phyloP scores from a whole-genome alignment of 805 yeast species.

The Myxozyma sirexii region DNA sequence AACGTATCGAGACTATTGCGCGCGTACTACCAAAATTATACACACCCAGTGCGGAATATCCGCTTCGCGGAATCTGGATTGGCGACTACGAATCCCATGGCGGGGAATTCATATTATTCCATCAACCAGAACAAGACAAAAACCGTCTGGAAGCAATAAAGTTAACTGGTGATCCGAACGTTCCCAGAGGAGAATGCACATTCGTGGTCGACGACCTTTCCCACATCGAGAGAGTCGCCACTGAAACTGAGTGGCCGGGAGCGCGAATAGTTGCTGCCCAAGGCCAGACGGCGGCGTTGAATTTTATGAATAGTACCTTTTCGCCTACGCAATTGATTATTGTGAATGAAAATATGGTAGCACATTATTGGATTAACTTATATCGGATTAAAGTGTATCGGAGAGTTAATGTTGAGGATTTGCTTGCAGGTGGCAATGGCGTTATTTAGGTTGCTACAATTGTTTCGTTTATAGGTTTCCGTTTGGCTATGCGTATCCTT shows the following conservation, averaged over 20 bases:
- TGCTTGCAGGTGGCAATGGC: constrained; percentile 23
- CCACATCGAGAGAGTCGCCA: constrained; percentile 26
- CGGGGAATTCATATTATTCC: constrained; percentile 35
- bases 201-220: constrained; percentile 37
- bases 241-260: constrained; percentile 31
- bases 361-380: constrained; percentile 27
- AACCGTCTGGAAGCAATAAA: constrained; percentile 38
- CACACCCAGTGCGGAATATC: constrained; percentile 23
- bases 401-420: constrained; percentile 21
- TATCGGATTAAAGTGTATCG: constrained; percentile 16
- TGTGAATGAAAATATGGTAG: constrained; percentile 22
- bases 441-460: neutral
- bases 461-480: neutral
- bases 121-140: constrained; percentile 33
- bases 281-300: constrained; percentile 29
- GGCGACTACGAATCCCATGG: constrained; percentile 33
- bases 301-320: constrained; percentile 23
- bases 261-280: constrained; percentile 30
- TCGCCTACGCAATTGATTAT: constrained; percentile 28
- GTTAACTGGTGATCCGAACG: constrained; percentile 35
- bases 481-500: neutral
- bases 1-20: constrained; percentile 35
- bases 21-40: constrained; percentile 27
- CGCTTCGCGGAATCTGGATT: constrained; percentile 40
- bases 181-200: constrained; percentile 39